Evolutionary conservation across 1,284 basidiomycete species (phyloP).

Genomic region (Malassezia dermatis): DNA sequence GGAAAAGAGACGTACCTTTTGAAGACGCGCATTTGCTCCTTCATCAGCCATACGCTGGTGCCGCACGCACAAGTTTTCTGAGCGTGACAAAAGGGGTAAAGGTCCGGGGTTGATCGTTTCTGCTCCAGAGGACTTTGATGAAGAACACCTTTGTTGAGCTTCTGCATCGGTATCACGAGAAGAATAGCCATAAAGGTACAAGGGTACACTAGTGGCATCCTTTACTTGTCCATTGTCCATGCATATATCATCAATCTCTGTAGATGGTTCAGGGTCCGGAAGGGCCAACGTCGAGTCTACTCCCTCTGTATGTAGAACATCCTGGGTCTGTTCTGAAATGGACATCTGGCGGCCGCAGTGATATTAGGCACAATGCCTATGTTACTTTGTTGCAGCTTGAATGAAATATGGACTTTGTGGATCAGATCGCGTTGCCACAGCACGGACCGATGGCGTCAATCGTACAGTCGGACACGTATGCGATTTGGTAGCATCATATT

Average conservation of each 20-base stretch:
- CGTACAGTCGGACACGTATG: neutral
- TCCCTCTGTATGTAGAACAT: neutral
- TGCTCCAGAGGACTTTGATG: neutral
- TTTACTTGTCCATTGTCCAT: neutral
- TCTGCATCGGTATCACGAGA: neutral
- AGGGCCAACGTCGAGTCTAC: neutral
- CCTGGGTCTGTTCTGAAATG: neutral
- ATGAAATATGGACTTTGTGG: neutral
- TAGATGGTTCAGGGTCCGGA: neutral
- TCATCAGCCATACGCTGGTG: conserved; percentile 98
- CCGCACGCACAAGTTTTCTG: conserved; percentile 65
- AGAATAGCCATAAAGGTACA: neutral
- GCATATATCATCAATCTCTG: neutral
- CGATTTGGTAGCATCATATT: neutral
- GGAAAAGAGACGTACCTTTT: conserved; percentile 61
- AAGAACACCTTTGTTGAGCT: neutral
- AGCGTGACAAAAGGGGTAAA: conserved; percentile 7
- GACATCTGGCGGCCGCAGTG: neutral
- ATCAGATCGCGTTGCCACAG: neutral
- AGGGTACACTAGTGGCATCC: neutral
- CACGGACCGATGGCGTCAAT: neutral
- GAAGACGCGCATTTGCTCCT: conserved; percentile 80
- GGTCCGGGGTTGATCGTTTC: neutral
- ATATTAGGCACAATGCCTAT: neutral
- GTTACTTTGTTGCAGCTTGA: neutral